These are phyloP conservation scores for Trichoderma sp. DNA, from an alignment of 2,329 filamentous ascomycete genomes.

Conservation along the genomic window DNA sequence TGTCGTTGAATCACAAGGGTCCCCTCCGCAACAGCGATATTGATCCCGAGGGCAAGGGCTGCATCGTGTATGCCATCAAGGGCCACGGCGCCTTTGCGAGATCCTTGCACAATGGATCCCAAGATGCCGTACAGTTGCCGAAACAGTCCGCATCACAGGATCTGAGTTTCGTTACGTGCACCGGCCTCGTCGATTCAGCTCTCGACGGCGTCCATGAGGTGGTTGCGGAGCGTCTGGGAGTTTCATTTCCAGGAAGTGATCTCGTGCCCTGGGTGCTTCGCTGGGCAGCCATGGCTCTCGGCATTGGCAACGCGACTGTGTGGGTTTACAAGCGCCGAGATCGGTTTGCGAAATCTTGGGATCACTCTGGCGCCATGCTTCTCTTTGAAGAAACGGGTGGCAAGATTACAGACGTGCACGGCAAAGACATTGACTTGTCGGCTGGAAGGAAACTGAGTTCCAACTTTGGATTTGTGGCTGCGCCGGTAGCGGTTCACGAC, in stretches of 20 bases:
- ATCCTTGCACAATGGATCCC: slow-evolving; percentile 32
- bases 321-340: slow-evolving; percentile 53
- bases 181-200: slow-evolving; percentile 45
- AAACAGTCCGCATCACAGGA: background rate
- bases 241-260: slow-evolving; percentile 47
- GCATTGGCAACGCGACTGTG: slow-evolving; percentile 51
- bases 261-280: slow-evolving; percentile 57
- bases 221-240: slow-evolving; percentile 41
- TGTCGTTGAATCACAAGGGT: slow-evolving; percentile 38
- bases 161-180: slow-evolving; percentile 47
- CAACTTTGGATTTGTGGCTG: slow-evolving; percentile 57
- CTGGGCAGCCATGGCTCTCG: slow-evolving; percentile 52
- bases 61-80: slow-evolving; percentile 49
- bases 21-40: slow-evolving; percentile 44
- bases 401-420: slow-evolving; percentile 52
- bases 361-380: slow-evolving; percentile 58
- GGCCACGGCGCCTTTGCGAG: slow-evolving; percentile 48
- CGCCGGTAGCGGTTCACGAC: slow-evolving; percentile 43
- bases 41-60: slow-evolving; percentile 44
- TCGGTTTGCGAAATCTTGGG: slow-evolving; percentile 55
- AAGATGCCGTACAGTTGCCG: background rate
- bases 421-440: slow-evolving; percentile 47
- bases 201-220: slow-evolving; percentile 46
- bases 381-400: slow-evolving; percentile 57
- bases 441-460: slow-evolving; percentile 46